These are phyloP conservation scores for Mycena polygramma DNA, from an alignment of 768 basidiomycete genomes.

Conservation along the genomic window DNA sequence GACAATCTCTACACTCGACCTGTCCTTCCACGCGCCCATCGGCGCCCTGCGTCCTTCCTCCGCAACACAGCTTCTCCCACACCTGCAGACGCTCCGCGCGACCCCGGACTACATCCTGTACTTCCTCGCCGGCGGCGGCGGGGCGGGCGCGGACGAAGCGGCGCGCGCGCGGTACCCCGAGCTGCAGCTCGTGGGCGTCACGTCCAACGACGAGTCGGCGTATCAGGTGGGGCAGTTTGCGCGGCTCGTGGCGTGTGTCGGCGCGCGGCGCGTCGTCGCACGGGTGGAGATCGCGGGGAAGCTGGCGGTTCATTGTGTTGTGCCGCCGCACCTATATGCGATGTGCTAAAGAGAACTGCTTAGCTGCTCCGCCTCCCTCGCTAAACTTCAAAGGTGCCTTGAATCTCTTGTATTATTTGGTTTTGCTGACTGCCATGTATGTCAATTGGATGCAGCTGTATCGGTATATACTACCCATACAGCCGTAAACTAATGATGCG, in stretches of 20 bases:
- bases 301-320: background rate
- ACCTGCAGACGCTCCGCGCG: conserved; percentile 3
- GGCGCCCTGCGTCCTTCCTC: conserved; percentile 7
- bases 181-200: conserved; percentile 9
- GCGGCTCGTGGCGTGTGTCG: background rate
- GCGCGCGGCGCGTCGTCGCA: background rate
- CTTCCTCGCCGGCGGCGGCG: background rate
- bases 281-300: background rate
- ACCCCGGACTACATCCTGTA: conserved; percentile 30
- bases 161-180: background rate
- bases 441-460: too few species aligned
- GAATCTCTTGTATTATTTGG: too few species aligned
- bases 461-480: too few species aligned
- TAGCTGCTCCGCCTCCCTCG: too few species aligned
- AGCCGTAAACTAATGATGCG: too few species aligned
- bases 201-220: conserved; percentile 11
- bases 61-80: background rate
- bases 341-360: too few species aligned
- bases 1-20: conserved; percentile 11
- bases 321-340: background rate
- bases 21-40: conserved; percentile 11
- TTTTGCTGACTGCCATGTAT: too few species aligned
- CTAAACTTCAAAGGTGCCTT: too few species aligned
- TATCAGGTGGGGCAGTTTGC: conserved; percentile 11
- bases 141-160: too few species aligned